A percentile compares a stretch with the other conserved stretches of the same genome.
These are phyloP conservation scores for Starmerella gropengiesseri DNA, from an alignment of 805 yeast genomes.

Conservation along the genomic window DNA sequence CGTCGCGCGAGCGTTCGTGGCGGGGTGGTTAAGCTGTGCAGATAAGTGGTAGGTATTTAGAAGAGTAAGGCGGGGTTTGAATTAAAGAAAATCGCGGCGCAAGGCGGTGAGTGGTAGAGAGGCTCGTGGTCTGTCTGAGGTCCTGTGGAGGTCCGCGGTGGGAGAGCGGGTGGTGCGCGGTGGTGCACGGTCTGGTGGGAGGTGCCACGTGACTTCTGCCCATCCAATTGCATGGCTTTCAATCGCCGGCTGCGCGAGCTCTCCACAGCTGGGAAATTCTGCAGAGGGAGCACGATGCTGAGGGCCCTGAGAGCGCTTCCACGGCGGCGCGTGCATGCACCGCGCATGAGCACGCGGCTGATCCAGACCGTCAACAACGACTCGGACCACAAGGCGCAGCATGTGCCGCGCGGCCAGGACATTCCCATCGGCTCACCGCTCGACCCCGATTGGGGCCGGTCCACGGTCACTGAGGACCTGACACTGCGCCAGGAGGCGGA, in stretches of 20 bases:
- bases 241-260: not conserved
- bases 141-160: no score
- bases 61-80: no score
- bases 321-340: conserved; percentile 6
- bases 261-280: conserved; percentile 1
- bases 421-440: conserved; percentile 29
- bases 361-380: conserved; percentile 3
- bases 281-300: conserved; percentile 8
- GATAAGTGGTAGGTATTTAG: no score
- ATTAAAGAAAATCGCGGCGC: no score
- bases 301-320: conserved; percentile 13
- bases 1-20: no score
- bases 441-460: conserved; percentile 27
- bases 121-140: no score
- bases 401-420: conserved; percentile 18
- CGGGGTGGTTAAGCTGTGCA: no score
- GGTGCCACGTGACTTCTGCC: not conserved
- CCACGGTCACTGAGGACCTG: conserved; percentile 29
- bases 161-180: no score
- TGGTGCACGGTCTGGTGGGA: no score
- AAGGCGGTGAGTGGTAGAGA: no score
- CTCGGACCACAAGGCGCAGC: conserved; percentile 19
- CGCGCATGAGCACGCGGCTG: conserved; percentile 6
- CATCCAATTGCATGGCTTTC: conserved; percentile 4
- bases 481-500: conserved; percentile 19